phyloP scores from a whole-genome alignment of 805 yeast genomes.

The Pichia scutulata region DNA sequence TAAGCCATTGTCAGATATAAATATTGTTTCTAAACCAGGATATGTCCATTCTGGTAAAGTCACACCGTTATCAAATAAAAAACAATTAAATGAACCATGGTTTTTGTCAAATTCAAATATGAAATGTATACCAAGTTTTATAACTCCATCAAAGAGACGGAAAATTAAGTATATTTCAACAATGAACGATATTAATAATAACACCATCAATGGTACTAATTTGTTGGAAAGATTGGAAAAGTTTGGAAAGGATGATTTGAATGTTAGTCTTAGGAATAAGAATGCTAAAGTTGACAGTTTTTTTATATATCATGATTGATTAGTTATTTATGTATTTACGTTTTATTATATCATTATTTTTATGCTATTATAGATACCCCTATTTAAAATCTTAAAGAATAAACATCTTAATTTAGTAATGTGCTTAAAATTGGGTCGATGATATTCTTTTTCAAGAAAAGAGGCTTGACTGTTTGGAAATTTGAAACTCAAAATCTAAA shows the following conservation, averaged over 20 bases:
- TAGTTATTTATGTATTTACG: no score
- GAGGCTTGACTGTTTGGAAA: no score
- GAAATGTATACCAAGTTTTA: constrained; percentile 7
- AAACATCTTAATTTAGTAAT: no score
- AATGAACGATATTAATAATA: background rate
- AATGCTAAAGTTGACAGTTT: background rate
- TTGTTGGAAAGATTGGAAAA: background rate
- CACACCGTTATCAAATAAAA: background rate
- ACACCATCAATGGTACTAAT: background rate
- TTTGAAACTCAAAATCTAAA: no score
- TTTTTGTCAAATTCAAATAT: background rate
- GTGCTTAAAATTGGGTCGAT: no score
- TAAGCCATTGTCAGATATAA: constrained; percentile 5
- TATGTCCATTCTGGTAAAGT: background rate
- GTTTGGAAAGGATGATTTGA: background rate
- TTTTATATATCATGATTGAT: background rate
- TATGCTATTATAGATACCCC: no score
- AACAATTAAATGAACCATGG: constrained; percentile 10
- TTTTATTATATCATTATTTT: no score
- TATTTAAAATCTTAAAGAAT: no score
- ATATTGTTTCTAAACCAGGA: constrained; percentile 5
- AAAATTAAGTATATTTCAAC: constrained; percentile 4
- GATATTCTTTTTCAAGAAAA: no score
- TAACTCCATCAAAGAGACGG: constrained; percentile 11
- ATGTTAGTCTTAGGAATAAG: background rate